These are phyloP conservation scores for Vaccinium vitisidaea DNA, from an alignment of 148 eudicot genomes.

Conservation along the genomic window DNA sequence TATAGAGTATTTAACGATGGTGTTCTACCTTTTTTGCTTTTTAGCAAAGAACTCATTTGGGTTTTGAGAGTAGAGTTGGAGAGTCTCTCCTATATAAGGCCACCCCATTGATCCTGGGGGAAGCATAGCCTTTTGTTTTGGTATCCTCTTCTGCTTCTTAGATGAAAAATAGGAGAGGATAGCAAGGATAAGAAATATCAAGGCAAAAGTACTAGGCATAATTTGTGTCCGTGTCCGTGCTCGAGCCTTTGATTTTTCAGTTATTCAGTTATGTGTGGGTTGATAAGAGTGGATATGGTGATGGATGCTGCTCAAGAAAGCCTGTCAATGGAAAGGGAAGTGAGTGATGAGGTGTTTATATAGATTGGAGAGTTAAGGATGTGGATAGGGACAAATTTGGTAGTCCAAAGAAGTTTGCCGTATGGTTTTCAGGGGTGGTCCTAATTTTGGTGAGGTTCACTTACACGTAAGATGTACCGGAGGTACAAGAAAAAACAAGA, in stretches of 20 bases:
- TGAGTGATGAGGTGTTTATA: slow-evolving; percentile 14
- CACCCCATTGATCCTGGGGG: slow-evolving; percentile 92
- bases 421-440: slow-evolving; percentile 13
- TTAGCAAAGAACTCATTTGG: slow-evolving; percentile 63
- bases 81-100: slow-evolving; percentile 86
- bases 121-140: slow-evolving; percentile 40
- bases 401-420: background rate
- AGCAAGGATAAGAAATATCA: slow-evolving; percentile 22
- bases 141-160: slow-evolving; percentile 24
- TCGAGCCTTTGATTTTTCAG: background rate
- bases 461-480: background rate
- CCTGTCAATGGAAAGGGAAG: background rate
- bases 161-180: slow-evolving; percentile 25
- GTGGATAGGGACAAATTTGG: slow-evolving; percentile 14
- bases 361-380: slow-evolving; percentile 16
- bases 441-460: background rate
- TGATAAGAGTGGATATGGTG: background rate
- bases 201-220: slow-evolving; percentile 20
- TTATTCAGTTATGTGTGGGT: background rate
- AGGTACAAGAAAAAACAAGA: background rate
- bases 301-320: background rate
- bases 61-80: slow-evolving; percentile 68
- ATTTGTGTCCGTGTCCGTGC: background rate
- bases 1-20: background rate
- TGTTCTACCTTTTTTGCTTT: slow-evolving; percentile 56